Percentiles rank a stretch among this genome's conserved stretches.
phyloP scores from a whole-genome alignment of 148 eudicot species.

The Bassia scoparia region DNA sequence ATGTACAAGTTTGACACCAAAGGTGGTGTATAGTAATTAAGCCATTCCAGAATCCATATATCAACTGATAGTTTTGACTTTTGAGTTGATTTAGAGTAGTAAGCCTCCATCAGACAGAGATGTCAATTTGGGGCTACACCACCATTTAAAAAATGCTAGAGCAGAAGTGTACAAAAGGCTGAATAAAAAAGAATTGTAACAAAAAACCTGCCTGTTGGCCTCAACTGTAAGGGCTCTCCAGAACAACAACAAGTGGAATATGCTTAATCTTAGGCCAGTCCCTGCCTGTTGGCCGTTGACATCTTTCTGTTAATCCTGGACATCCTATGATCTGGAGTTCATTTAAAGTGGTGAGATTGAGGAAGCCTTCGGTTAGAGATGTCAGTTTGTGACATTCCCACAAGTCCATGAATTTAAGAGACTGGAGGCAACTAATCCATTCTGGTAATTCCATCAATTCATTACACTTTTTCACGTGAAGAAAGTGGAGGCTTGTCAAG shows the following conservation, averaged over 20 bases:
- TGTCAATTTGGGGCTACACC: no score
- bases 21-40: no score
- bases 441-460: constrained; percentile 13
- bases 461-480: background rate
- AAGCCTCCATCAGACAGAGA: no score
- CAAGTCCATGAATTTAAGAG: constrained; percentile 13
- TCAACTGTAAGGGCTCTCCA: no score
- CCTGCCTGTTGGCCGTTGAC: constrained; percentile 5
- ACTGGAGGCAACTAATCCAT: constrained; percentile 7
- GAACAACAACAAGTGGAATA: constrained; percentile 10
- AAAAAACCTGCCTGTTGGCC: no score
- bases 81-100: no score
- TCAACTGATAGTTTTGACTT: no score
- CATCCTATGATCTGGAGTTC: background rate
- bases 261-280: constrained; percentile 27
- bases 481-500: constrained; percentile 10
- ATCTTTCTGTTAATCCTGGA: constrained; percentile 5
- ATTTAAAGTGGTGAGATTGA: constrained; percentile 14
- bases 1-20: no score
- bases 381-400: constrained; percentile 8
- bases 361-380: constrained; percentile 27
- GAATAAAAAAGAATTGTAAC: no score
- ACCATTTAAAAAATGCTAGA: no score
- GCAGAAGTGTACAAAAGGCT: no score
- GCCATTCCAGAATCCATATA: no score